phyloP scores from a whole-genome alignment of 441 rosid genomes.

The Gossypium schwendimanii region DNA sequence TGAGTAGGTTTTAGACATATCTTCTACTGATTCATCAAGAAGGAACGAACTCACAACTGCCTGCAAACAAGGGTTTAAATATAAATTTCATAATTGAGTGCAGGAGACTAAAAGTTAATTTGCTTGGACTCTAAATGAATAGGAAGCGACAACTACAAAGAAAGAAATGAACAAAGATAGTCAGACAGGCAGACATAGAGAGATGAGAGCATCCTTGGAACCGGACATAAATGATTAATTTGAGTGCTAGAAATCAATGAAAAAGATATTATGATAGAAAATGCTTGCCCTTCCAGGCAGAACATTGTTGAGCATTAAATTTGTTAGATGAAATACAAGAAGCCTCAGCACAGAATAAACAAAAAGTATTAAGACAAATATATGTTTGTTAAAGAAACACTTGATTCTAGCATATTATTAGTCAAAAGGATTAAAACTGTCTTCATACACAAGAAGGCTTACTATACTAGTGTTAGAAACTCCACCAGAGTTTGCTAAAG shows the following conservation, averaged over 20 bases:
- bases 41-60: constrained; percentile 81
- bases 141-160: neutral
- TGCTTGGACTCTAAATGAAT: neutral
- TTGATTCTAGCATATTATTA: neutral
- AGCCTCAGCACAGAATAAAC: too few species aligned
- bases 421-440: neutral
- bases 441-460: neutral
- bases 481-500: neutral
- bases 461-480: neutral
- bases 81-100: neutral
- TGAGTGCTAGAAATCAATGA: neutral
- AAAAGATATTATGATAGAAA: neutral
- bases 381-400: neutral
- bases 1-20: constrained; percentile 24
- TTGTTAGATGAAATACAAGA: neutral
- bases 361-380: neutral
- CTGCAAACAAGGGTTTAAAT: constrained; percentile 25
- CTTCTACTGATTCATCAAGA: constrained; percentile 50
- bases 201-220: neutral
- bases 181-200: neutral
- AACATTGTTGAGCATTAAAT: neutral
- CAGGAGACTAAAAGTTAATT: neutral
- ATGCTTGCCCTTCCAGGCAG: neutral
- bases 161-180: neutral
- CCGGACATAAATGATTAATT: neutral